Percentiles rank a stretch among this genome's conserved stretches.
phyloP scores from a whole-genome alignment of 2,329 filamentous ascomycete genomes.

The Dichotomopilus funicola region DNA sequence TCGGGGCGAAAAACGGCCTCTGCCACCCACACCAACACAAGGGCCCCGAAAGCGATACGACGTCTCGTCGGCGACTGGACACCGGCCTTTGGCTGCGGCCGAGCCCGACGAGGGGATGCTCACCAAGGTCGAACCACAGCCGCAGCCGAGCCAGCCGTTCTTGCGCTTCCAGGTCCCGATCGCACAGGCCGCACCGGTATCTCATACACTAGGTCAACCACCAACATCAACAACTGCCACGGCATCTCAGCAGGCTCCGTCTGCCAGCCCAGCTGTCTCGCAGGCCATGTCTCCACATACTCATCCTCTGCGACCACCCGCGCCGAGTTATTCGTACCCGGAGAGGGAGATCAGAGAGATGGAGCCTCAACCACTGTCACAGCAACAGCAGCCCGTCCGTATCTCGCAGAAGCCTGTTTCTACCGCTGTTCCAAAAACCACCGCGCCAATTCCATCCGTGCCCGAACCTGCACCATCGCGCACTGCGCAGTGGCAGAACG shows the following conservation, averaged over 20 bases:
- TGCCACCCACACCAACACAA: conserved; percentile 51
- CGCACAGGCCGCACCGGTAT: conserved; percentile 28
- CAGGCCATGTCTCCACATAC: conserved; percentile 44
- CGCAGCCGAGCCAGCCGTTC: conserved; percentile 23
- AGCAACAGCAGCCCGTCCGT: conserved; percentile 30
- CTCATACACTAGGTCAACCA: conserved; percentile 23
- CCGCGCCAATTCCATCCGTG: conserved; percentile 22
- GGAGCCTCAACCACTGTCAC: conserved; percentile 18
- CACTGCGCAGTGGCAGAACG: conserved; percentile 16
- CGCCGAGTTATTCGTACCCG: conserved; percentile 36
- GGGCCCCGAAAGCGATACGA: conserved; percentile 48
- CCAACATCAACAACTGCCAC: conserved; percentile 22
- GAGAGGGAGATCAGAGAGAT: conserved; percentile 37
- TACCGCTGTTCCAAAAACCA: conserved; percentile 7
- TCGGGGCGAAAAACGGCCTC: conserved; percentile 53
- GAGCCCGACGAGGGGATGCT: conserved; percentile 42
- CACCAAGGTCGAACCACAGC: conserved; percentile 39
- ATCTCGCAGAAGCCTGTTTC: conserved; percentile 36
- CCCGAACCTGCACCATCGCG: conserved; percentile 26
- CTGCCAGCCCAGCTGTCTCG: conserved; percentile 25
- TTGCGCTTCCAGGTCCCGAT: conserved; percentile 30
- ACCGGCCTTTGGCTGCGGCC: conserved; percentile 44
- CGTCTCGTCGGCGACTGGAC: conserved; percentile 32
- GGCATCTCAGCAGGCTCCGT: conserved; percentile 26
- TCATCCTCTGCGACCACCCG: conserved; percentile 40